phyloP scores from a whole-genome alignment of 805 yeast genomes.

The Metschnikowia cubensis region DNA sequence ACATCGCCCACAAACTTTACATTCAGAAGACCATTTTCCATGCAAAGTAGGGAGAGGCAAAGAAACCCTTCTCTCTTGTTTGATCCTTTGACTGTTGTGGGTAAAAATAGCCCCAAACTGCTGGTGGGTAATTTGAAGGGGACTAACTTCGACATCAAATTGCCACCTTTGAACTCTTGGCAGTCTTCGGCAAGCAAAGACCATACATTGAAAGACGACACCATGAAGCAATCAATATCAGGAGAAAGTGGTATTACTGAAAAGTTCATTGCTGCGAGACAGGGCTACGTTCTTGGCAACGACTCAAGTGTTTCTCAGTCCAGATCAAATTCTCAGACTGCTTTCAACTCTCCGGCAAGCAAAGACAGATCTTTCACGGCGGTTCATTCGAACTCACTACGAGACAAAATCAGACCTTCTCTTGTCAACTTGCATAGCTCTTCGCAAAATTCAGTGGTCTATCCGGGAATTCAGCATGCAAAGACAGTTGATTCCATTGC shows the following conservation, averaged over 20 bases:
- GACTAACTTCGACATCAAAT: background rate
- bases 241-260: background rate
- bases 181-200: background rate
- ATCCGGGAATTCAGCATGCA: background rate
- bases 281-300: background rate
- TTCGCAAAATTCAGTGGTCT: constrained; percentile 1
- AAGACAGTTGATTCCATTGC: constrained; percentile 22
- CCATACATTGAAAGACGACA: background rate
- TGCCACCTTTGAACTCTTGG: constrained; percentile 1
- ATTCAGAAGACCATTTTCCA: constrained; percentile 2
- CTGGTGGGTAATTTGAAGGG: background rate
- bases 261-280: background rate
- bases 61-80: constrained; percentile 4
- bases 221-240: background rate
- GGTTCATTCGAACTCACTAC: constrained; percentile 13
- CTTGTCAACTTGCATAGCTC: constrained; percentile 28
- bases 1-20: background rate
- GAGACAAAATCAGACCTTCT: constrained; percentile 34
- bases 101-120: background rate
- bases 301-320: background rate
- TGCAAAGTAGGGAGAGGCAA: background rate
- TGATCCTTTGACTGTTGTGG: constrained; percentile 3
- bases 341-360: background rate
- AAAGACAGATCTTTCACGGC: background rate
- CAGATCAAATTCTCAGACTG: background rate